Percentiles rank a stretch among this genome's conserved stretches.
Conservation (phyloP, 1,284 basidiomycete species). For the Phlebopus sp. region DNA sequence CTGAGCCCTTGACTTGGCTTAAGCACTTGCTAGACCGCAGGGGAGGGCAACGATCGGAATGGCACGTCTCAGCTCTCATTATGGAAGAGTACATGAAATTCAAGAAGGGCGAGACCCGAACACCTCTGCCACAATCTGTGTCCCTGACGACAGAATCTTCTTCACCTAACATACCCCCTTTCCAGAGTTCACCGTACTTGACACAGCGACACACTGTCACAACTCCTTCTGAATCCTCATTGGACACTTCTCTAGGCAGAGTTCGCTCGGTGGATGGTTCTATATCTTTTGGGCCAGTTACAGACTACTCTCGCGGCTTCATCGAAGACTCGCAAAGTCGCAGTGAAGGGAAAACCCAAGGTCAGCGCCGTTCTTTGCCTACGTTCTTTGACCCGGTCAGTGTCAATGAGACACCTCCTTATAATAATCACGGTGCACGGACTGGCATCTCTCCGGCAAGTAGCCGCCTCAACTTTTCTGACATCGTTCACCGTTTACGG, state of each 20-base stretch:
- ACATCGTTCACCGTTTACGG: constrained; percentile 38
- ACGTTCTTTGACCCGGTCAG: constrained; percentile 32
- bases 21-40: constrained; percentile 56
- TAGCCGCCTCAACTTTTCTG: constrained; percentile 40
- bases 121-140: constrained; percentile 30
- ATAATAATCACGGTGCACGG: constrained; percentile 27
- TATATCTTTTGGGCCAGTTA: constrained; percentile 47
- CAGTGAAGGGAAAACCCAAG: constrained; percentile 41
- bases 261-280: constrained; percentile 45
- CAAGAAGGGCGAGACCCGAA: constrained; percentile 46
- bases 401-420: constrained; percentile 35
- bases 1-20: constrained; percentile 69
- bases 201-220: constrained; percentile 16
- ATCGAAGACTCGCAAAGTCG: constrained; percentile 45
- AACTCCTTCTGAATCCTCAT: constrained; percentile 36
- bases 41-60: constrained; percentile 42
- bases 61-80: constrained; percentile 65
- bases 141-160: constrained; percentile 24
- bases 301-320: constrained; percentile 39
- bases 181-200: constrained; percentile 18
- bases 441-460: constrained; percentile 41
- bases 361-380: constrained; percentile 33
- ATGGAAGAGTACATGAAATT: constrained; percentile 56
- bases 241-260: constrained; percentile 42
- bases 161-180: constrained; percentile 36